Base-by-base conservation (phyloP, 495 filamentous ascomycete genomes). In the Hypoxylon lenormandii region DNA sequence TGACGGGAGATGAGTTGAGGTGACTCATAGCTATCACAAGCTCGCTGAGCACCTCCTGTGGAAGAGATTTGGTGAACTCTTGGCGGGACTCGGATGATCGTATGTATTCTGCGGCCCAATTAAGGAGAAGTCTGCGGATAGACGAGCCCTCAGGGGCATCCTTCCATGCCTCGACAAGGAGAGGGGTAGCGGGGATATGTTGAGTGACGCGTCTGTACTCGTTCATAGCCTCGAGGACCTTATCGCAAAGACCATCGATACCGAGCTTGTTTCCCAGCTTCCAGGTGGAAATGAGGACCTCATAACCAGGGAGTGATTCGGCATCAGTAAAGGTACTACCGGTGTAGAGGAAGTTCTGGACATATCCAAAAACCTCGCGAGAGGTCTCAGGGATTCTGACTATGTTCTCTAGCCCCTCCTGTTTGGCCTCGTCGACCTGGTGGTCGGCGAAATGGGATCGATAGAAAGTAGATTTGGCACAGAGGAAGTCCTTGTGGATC, bases 71-170 rank as follows among this genome's bases (percentile, higher is more conserved):
- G 15, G 80, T 84, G 53, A 86, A 86, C 54, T 82, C 79, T 16
- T 80, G 77, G 3, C 82, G 78, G 4, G 79, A 76, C 7, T 82
- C 80, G 7, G 82, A 82, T 1, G 83, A 82, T 63, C 81, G 69
- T 75, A 85, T 85, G 54, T 86, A 85, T 59, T 86, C 84, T 3
- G 83, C 83, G 13, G 83, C 84, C 84, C 84, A 86, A n/a, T 73
- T 74, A 12, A 86, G 76, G 13, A 86, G 78, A 19, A 86, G 80
- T 43, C 76, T 77, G n/a, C 84, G 78, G 36, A 86, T 83, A 12
- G 81, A 78, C 7, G 82, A 86, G 26, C 82, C 84, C 58, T 84
- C 82, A 0, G 84, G 82, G 4, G 83, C 84, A 49, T 85, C 82
- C 23, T 80, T 78, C 84, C 84, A 86, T 21, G 82, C 84, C 57